Base-by-base conservation (phyloP, 2,329 filamentous ascomycete species). In the Metarhizium guizhouense region DNA sequence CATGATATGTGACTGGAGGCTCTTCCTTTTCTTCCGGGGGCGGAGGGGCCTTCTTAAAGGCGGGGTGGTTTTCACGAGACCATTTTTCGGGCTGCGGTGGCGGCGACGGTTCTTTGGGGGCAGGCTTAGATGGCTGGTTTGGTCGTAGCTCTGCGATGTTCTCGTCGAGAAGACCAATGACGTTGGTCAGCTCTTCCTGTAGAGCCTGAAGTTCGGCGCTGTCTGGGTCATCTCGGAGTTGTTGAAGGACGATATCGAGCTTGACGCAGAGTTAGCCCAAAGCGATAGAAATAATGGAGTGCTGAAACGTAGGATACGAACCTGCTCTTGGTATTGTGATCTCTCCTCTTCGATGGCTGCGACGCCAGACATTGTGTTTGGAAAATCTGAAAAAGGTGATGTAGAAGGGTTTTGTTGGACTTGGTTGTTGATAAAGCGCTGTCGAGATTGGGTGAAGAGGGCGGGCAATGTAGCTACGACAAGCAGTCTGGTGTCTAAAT, bases 21-120 rank as follows among this genome's bases (percentile, higher is more conserved):
- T 80, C 73, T 34, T 77, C 75, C 61, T 86, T 82, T 54, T 83
- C 81, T 55, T 80, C 70, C 13, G 61, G 59, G 7, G 67, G 59
- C 16, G 65, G 63, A 63, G 70, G 58, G 2, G 66, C 59, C 77
- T 77, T 88, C 72, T 79, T 88, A 71, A 81, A 88, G 13, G 88
- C 86, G 1, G 89, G 88, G 63, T 92, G 88, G 67, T 90, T 90
- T 71, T 90, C 86, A 66, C 85, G 82, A 50, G 86, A 87, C 83
- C 87, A 90, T 75, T 91, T 90, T 66, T 87, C 82, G 64, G 83
- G 82, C 55, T 77, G 76, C n/a, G 56, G 48, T 49, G 78, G 75
- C 45, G 79, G 74, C 47, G 78, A 72, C 52, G 79, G 63, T 62
- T 70, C 66, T 57, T 75, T 72, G 49, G 74, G 65, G 53, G 73